Conservation (phyloP, 495 filamentous ascomycete genomes). For the Penicillium bialowiezense region DNA sequence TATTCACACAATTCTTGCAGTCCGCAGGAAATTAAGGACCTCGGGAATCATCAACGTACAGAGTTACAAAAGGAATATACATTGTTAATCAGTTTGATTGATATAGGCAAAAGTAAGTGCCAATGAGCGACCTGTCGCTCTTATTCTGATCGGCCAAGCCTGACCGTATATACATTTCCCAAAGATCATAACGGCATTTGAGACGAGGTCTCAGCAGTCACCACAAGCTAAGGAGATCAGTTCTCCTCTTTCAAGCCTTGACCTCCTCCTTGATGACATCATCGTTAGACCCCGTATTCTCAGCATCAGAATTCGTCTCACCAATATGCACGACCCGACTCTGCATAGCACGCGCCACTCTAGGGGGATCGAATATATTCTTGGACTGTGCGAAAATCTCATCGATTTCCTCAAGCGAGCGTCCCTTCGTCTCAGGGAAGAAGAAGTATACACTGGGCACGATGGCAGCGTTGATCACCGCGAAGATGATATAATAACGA, state of each 20-base stretch:
- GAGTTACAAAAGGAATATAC: no score
- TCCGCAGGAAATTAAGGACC: no score
- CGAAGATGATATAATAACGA: conserved; percentile 50
- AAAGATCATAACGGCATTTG: background rate
- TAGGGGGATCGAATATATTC: conserved; percentile 29
- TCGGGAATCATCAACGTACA: no score
- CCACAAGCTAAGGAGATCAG: background rate
- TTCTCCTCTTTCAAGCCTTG: background rate
- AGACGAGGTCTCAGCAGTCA: background rate
- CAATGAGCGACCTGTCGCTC: background rate
- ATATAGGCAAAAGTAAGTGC: background rate
- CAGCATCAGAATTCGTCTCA: background rate
- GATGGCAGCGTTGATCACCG: conserved; percentile 45
- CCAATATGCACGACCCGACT: background rate
- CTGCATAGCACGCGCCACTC: conserved; percentile 28
- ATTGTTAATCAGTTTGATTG: background rate
- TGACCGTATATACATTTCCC: background rate
- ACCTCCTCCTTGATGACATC: background rate
- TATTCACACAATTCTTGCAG: no score
- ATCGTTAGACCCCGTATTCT: background rate
- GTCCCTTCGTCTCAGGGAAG: conserved; percentile 54
- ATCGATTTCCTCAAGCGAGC: conserved; percentile 76
- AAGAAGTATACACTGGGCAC: conserved; percentile 54
- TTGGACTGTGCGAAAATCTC: conserved; percentile 55
- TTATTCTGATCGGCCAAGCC: background rate